Evolutionary conservation across 2,329 filamentous ascomycete species (phyloP).

Genomic region (Neonectria sp.): DNA sequence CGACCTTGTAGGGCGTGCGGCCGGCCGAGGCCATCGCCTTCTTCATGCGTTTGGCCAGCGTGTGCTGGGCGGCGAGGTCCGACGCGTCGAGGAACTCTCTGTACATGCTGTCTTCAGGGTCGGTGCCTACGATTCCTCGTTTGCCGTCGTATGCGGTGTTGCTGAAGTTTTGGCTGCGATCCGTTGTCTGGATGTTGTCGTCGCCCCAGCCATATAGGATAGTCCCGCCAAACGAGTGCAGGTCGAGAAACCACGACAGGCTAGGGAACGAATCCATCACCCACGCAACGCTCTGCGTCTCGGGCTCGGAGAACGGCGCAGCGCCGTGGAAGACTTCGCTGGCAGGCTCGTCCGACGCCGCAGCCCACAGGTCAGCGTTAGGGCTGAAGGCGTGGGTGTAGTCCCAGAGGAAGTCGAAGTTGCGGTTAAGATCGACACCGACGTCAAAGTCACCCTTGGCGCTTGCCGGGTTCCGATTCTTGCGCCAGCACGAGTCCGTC

Average conservation of each 20-base stretch:
- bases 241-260: constrained; percentile 71
- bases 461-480: constrained; percentile 66
- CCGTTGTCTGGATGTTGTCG: constrained; percentile 65
- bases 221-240: constrained; percentile 68
- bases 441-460: constrained; percentile 52
- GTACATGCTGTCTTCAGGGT: constrained; percentile 53
- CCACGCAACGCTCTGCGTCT: constrained; percentile 69
- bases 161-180: constrained; percentile 64
- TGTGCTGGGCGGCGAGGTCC: constrained; percentile 54
- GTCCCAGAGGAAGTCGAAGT: constrained; percentile 73
- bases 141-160: constrained; percentile 67
- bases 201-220: constrained; percentile 72
- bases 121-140: constrained; percentile 62
- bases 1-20: constrained; percentile 54
- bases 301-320: constrained; percentile 68
- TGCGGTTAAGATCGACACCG: constrained; percentile 70
- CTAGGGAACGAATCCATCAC: constrained; percentile 64
- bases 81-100: constrained; percentile 60
- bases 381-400: constrained; percentile 60
- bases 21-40: constrained; percentile 58
- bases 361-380: constrained; percentile 54
- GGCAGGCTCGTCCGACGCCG: constrained; percentile 56
- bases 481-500: constrained; percentile 67
- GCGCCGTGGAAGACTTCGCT: constrained; percentile 67
- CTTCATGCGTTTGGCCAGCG: constrained; percentile 53